Conservation (phyloP, 768 basidiomycete species). For the Boletus vinaceobasis region DNA sequence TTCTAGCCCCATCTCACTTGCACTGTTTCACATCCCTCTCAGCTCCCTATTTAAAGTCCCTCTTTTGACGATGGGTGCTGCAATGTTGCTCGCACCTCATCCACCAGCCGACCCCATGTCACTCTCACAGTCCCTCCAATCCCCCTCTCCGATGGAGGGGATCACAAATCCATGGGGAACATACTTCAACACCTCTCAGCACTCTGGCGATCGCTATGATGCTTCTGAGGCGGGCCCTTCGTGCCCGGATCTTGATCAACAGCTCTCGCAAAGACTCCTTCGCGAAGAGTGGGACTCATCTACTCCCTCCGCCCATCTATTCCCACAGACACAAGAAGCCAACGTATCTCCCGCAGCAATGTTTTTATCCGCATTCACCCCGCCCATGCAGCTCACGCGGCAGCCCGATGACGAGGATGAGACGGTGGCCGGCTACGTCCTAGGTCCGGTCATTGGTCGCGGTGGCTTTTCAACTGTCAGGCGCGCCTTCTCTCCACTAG, state of each 20-base stretch:
- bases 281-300: slow-evolving; percentile 1
- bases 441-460: slow-evolving; percentile 72
- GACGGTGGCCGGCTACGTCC: slow-evolving; percentile 63
- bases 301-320: not conserved
- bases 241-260: slow-evolving; percentile 29
- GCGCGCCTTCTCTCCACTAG: slow-evolving; percentile 57
- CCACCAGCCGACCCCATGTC: not conserved
- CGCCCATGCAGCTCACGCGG: slow-evolving; percentile 32
- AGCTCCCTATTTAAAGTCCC: not conserved
- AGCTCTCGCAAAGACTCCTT: slow-evolving; percentile 15
- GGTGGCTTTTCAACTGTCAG: slow-evolving; percentile 83
- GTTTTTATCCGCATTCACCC: slow-evolving; percentile 66
- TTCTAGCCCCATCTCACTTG: not conserved
- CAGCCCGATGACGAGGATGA: slow-evolving; percentile 67
- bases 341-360: slow-evolving; percentile 65
- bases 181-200: not conserved
- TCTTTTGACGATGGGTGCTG: not conserved
- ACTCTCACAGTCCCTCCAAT: slow-evolving; percentile 6
- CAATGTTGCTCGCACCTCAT: slow-evolving; percentile 3
- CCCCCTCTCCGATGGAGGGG: slow-evolving; percentile 6
- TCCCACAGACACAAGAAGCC: slow-evolving; percentile 13
- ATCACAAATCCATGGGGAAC: slow-evolving; percentile 11
- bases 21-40: not conserved
- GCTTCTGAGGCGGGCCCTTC: not conserved
- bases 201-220: slow-evolving; percentile 1